Evolutionary conservation across 140 eudicot genomes (phyloP), one percentile per base, ranked within the genome.

Genomic region (Cichorium intybus): DNA sequence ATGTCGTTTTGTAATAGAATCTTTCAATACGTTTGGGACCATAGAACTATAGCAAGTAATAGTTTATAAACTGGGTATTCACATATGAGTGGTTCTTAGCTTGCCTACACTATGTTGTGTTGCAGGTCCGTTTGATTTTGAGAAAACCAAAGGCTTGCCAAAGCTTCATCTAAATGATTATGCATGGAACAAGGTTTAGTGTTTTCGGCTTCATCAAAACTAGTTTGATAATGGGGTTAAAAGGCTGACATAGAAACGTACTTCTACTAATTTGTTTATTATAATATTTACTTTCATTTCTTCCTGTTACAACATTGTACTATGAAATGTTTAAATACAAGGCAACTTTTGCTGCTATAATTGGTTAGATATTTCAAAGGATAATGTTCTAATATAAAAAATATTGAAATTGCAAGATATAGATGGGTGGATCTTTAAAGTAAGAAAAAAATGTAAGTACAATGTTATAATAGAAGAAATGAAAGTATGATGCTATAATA

Each of bases 121-220:
- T 50, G 66, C 87, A 93, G 97, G 99, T 65, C 99, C 99, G 7
- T 93, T 93, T 78, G 88, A 84, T 85, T 93, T 93, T 64, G 88
- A 85, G 64, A 76, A 69, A 72, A 86, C 80, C 4, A 80, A 75
- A 59, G 70, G 88, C 83, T 55, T 83, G 59, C 99, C 99, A 6
- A 79, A 76, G 60, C 81, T 93, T 71, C 96, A 85, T 79, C 90
- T 83, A 74, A 93, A 93, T 81, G 95, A 97, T 18, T 80, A 83
- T 74, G 66, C 93, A 77, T 93, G 99, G 99, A 72, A 85, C 82
- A 93, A 93, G 99, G 99, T 92, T 67, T 70, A 69, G 12, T 70
- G 37, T 16, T 34, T 55, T 33, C 14, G 31, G 48, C 24, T 37
- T 49, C 65, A 46, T 66, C 53, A 12, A 66, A 49, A 56, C 37